phyloP scores from a whole-genome alignment of 2,329 filamentous ascomycete genomes.

The Pestalotiopsis sp. region DNA sequence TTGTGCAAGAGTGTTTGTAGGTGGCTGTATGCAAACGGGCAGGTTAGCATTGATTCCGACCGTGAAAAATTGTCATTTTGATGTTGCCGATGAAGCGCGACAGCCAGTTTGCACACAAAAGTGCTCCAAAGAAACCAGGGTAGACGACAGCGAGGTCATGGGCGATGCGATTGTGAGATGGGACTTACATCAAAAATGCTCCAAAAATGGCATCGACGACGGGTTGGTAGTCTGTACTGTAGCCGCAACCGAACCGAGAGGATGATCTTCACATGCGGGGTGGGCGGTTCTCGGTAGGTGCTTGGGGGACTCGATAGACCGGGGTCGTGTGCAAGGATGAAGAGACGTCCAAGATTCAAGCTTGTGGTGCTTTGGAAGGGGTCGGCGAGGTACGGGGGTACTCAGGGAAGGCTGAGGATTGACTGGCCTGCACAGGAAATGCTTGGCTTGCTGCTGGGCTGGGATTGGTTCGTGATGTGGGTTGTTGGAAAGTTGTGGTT shows the following conservation, averaged over 20 bases:
- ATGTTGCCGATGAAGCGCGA: background rate
- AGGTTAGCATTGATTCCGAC: no score
- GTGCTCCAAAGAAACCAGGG: background rate
- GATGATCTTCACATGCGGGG: conserved; percentile 12
- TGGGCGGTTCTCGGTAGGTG: no score
- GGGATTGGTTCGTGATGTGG: background rate
- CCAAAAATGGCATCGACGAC: background rate
- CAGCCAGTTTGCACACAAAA: background rate
- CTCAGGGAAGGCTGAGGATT: background rate
- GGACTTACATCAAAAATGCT: background rate
- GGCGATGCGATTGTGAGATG: background rate
- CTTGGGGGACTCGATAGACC: background rate
- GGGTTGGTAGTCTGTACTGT: background rate
- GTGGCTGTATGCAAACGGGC: no score
- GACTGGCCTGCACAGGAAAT: background rate
- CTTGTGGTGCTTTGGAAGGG: no score
- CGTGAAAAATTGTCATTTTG: no score
- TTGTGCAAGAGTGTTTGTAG: no score
- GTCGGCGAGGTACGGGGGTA: no score
- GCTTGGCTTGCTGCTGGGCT: background rate
- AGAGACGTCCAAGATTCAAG: no score
- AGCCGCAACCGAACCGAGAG: conserved; percentile 8
- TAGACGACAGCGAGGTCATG: background rate
- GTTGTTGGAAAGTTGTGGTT: background rate
- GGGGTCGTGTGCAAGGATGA: background rate